Conservation (phyloP, 106 monocot genomes). For the Dendrobium nobile region DNA sequence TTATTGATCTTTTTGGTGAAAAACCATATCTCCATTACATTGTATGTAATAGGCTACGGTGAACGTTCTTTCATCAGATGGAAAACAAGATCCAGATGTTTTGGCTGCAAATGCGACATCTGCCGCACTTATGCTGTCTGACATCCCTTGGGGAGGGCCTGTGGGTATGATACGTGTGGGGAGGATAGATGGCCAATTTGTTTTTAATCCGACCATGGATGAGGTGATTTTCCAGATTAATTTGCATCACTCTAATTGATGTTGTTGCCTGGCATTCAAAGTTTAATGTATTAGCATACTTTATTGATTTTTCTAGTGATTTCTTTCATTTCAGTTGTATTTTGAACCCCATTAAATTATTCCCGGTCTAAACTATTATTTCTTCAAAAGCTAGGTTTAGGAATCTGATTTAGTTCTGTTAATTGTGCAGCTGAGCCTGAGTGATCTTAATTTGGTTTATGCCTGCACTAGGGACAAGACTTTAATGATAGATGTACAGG, state of each 20-base stretch:
- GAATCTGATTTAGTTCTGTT: neutral
- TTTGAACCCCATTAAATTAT: neutral
- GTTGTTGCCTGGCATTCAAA: neutral
- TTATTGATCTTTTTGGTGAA: neutral
- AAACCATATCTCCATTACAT: neutral
- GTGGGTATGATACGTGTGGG: slow-evolving; percentile 91
- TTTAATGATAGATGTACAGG: slow-evolving; percentile 98
- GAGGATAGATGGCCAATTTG: slow-evolving; percentile 82
- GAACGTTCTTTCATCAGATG: slow-evolving; percentile 88
- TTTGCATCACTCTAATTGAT: neutral
- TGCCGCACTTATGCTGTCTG: slow-evolving; percentile 93
- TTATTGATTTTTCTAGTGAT: neutral
- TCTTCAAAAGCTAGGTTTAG: neutral
- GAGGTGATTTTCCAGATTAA: slow-evolving; percentile 37
- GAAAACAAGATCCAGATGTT: slow-evolving; percentile 94
- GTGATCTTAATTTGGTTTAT: slow-evolving; percentile 97
- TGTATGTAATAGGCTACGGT: slow-evolving; percentile 54
- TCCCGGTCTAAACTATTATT: neutral
- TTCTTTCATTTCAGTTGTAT: neutral
- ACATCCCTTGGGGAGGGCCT: slow-evolving; percentile 95
- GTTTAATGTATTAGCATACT: neutral
- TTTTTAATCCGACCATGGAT: slow-evolving; percentile 87
- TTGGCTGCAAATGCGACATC: slow-evolving; percentile 99
- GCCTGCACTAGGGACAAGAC: slow-evolving; percentile 91
- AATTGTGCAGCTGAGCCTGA: slow-evolving; percentile 53